Evolutionary conservation across 345 rosid species (phyloP).

Genomic region (Populus deltoides): DNA sequence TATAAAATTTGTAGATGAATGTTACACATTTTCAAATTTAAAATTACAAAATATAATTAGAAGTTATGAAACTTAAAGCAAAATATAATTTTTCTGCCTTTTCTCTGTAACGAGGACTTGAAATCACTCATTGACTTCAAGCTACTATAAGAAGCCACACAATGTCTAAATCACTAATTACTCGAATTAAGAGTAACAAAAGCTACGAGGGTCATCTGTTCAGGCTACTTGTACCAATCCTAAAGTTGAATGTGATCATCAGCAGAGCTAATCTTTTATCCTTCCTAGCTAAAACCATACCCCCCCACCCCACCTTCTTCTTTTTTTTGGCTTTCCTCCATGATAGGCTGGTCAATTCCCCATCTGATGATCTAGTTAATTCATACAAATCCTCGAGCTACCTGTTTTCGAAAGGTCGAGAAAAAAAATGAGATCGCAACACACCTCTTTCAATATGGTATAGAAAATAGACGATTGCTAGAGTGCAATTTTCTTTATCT

Average conservation of each 20-base stretch:
- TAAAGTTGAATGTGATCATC: too few species aligned
- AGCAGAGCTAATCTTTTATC: neutral
- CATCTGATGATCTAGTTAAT: too few species aligned
- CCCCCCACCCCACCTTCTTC: too few species aligned
- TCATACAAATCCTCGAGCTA: too few species aligned
- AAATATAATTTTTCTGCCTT: too few species aligned
- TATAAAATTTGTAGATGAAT: neutral
- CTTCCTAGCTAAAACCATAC: neutral
- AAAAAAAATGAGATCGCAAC: too few species aligned
- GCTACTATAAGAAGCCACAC: neutral
- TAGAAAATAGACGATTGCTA: too few species aligned
- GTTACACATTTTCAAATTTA: neutral
- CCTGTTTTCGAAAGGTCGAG: too few species aligned
- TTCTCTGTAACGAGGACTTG: neutral
- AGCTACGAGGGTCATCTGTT: neutral
- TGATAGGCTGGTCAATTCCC: neutral
- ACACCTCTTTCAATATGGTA: too few species aligned
- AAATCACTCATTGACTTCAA: neutral
- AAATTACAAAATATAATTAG: neutral
- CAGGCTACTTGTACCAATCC: neutral
- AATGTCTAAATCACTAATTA: neutral
- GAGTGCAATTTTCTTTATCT: too few species aligned
- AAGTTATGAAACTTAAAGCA: neutral
- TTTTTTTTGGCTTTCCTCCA: neutral
- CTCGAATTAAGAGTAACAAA: neutral